phyloP scores from a whole-genome alignment of 305 asterid genomes.

The Ajuga reptans region DNA sequence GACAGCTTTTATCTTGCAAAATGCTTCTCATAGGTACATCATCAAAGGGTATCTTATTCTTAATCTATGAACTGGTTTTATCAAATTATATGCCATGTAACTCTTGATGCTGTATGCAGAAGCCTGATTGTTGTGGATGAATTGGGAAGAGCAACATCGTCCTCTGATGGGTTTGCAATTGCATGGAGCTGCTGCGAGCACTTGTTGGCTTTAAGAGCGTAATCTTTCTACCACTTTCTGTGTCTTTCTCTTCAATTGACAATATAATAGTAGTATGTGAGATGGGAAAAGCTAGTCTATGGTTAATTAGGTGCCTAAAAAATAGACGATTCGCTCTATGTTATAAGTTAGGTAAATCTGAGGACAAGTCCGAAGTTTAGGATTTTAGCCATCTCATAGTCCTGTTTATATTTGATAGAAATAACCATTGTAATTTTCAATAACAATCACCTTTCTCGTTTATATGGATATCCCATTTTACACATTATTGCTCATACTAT shows the following conservation, averaged over 20 bases:
- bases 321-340: not conserved
- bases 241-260: not conserved
- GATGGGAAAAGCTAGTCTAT: not conserved
- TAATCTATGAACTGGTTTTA: conserved; percentile 20
- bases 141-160: conserved; percentile 95
- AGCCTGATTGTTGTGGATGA: conserved; percentile 93
- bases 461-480: not conserved
- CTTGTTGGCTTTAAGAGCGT: conserved; percentile 76
- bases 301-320: not conserved
- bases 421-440: not conserved
- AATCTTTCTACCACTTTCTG: conserved; percentile 21
- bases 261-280: not conserved
- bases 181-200: conserved; percentile 98
- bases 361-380: not conserved
- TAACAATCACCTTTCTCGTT: not conserved
- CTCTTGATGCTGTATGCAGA: conserved; percentile 39
- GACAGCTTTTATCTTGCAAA: conserved; percentile 88
- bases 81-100: conserved; percentile 16
- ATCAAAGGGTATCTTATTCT: not conserved
- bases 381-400: not conserved
- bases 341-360: not conserved
- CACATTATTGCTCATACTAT: no score
- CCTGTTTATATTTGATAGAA: not conserved
- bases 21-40: conserved; percentile 63
- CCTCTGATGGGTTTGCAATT: conserved; percentile 92